phyloP scores from a whole-genome alignment of 208 protist genomes.

The Wallacemonas sp. region DNA sequence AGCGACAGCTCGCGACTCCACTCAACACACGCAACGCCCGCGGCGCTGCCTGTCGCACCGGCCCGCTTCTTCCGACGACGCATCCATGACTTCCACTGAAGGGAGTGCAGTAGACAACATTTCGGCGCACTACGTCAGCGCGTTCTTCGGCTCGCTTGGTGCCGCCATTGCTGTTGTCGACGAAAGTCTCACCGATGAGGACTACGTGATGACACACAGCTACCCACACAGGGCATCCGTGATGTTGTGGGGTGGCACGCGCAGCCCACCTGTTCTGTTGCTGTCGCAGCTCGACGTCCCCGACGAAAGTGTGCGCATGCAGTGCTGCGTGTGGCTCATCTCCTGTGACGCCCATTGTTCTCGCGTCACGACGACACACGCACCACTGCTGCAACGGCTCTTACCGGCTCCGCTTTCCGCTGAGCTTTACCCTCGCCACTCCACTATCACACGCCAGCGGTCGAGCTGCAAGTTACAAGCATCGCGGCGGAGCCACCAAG shows the following conservation, averaged over 20 bases:
- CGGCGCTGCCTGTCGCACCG: too few species aligned
- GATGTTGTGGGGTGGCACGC: constrained; percentile 34
- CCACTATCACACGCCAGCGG: too few species aligned
- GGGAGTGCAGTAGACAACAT: neutral
- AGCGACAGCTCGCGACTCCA: too few species aligned
- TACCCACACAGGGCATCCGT: neutral
- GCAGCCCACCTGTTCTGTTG: constrained; percentile 42
- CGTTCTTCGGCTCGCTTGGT: neutral
- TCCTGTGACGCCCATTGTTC: neutral
- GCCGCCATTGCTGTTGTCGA: neutral
- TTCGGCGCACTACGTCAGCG: neutral
- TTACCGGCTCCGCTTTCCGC: neutral
- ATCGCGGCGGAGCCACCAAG: neutral
- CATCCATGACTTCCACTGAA: too few species aligned
- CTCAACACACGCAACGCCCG: too few species aligned
- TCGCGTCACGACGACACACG: neutral
- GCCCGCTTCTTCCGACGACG: too few species aligned
- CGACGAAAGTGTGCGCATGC: constrained; percentile 22
- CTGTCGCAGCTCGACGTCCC: constrained; percentile 39
- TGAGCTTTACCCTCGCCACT: too few species aligned
- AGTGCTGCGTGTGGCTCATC: neutral
- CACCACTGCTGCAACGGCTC: neutral
- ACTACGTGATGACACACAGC: constrained; percentile 1
- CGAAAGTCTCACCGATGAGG: neutral
- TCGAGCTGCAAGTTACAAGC: neutral